A percentile compares a stretch with the other conserved stretches of the same genome.
phyloP scores from a whole-genome alignment of 345 rosid genomes.

The Kandelia obovata region DNA sequence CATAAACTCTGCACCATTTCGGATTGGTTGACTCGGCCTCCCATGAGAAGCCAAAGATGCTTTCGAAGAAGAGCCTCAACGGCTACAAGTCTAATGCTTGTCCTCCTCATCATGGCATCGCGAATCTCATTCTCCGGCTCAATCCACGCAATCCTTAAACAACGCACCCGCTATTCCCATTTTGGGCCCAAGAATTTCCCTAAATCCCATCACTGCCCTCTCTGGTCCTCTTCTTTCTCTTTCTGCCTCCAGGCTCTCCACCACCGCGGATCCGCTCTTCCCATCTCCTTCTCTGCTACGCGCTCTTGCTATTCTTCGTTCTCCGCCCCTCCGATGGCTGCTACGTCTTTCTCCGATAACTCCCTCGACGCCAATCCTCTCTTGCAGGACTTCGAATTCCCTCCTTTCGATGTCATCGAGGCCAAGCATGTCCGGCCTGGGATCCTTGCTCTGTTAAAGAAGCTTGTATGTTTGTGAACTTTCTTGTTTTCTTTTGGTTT shows the following conservation, averaged over 20 bases:
- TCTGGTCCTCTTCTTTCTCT: constrained; percentile 52
- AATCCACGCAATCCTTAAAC: constrained; percentile 29
- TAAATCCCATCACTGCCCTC: constrained; percentile 44
- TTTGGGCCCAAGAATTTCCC: constrained; percentile 24
- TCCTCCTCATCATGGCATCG: constrained; percentile 35
- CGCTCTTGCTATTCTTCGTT: constrained; percentile 17
- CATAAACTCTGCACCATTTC: too few species aligned
- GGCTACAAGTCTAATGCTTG: constrained; percentile 1
- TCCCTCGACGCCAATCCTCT: constrained; percentile 57
- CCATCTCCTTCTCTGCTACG: neutral
- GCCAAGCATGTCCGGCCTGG: constrained; percentile 76
- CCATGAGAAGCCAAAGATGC: neutral
- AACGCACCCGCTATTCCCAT: constrained; percentile 23
- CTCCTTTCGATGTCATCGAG: constrained; percentile 64
- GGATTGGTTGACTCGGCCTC: too few species aligned
- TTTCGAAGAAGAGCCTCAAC: neutral
- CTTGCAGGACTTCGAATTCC: constrained; percentile 63
- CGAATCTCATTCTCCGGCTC: constrained; percentile 44
- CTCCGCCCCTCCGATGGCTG: constrained; percentile 37
- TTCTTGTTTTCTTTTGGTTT: constrained; percentile 4
- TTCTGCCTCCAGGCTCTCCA: constrained; percentile 29
- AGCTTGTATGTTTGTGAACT: constrained; percentile 43
- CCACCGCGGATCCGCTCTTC: constrained; percentile 20
- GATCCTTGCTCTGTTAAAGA: constrained; percentile 57
- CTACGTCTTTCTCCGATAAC: constrained; percentile 12